Evolutionary conservation across 108 stramenopile species (phyloP), one percentile per base, ranked within the genome.

Genomic region (Conticribra guillardii): DNA sequence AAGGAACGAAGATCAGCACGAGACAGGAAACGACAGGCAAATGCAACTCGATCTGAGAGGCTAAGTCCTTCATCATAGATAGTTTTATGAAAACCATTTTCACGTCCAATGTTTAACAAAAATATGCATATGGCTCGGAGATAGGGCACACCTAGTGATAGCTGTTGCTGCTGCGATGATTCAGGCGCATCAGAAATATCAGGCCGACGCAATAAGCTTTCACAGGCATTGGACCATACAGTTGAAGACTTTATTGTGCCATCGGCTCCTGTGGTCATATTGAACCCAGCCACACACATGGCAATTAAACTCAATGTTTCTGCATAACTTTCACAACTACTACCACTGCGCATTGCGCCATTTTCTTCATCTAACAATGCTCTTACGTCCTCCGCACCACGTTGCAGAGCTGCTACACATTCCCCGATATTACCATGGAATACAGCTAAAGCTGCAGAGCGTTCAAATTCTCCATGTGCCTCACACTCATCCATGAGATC

Each of bases 281-380:
- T 82, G 67, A 81, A 89, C 15, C 89, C 89, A 34, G 93, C 90
- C 8, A 94, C 83, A 54, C 87, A 88, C 83, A 91, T 88, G n/a
- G 88, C 82, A 58, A 85, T 83, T 55, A 91, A 76, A 34, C 74
- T 82, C 51, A 91, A 59, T 0, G 88, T 82, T 67, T 91, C 90
- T n/a, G 84, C 85, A 57, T 89, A 88, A 19, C 45, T 27, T 49
- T 71, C 51, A 28, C 22, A 19, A 27, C 54, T 48, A 19, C 17
- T 50, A 19, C 60, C 33, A 28, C 23, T 30, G 44, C 11, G 2
- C 2, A 18, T 23, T 34, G 22, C 18, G 17, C 37, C 23, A 21
- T 34, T 19, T 18, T 59, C 56, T 31, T 41, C 64, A 28, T 60
- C 50, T 37, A 21, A 32, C 28, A 54, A 49, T 54, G 49, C 58